Evolutionary conservation across 441 rosid genomes (phyloP).

Genomic region (Erysimum cheiri): DNA sequence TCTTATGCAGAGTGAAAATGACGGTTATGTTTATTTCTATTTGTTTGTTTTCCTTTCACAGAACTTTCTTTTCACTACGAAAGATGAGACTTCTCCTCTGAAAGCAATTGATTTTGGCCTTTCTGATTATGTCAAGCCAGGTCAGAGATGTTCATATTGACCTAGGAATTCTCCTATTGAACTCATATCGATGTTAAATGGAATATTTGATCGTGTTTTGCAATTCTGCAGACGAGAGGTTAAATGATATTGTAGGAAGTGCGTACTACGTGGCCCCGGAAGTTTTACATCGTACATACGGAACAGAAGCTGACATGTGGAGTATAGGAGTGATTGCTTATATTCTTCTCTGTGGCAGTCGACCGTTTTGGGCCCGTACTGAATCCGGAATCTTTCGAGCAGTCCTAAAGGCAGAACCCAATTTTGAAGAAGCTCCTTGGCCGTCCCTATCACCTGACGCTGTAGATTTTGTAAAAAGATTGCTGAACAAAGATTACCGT

Average conservation of each 20-base stretch:
- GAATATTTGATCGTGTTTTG: conserved; percentile 37
- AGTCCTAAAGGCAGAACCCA: conserved; percentile 87
- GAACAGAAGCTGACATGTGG: conserved; percentile 96
- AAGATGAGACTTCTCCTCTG: conserved; percentile 72
- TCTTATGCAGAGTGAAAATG: conserved; percentile 28
- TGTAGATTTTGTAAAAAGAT: conserved; percentile 76
- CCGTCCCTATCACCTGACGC: conserved; percentile 83
- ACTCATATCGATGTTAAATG: background rate
- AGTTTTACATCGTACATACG: conserved; percentile 84
- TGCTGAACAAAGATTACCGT: conserved; percentile 85
- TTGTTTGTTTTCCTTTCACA: conserved; percentile 40
- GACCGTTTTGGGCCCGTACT: conserved; percentile 94
- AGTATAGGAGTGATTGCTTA: conserved; percentile 92
- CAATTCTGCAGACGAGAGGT: conserved; percentile 70
- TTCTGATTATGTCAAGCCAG: conserved; percentile 91
- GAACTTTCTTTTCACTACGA: conserved; percentile 79
- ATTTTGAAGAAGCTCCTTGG: conserved; percentile 91
- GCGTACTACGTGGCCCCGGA: conserved; percentile 95
- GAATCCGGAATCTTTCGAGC: conserved; percentile 93
- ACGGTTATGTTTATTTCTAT: conserved; percentile 35
- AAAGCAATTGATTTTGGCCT: conserved; percentile 96
- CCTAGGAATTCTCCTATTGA: conserved; percentile 22
- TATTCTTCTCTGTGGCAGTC: conserved; percentile 87
- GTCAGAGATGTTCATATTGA: conserved; percentile 47
- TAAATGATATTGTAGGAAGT: conserved; percentile 94